Evolutionary conservation across 2,329 filamentous ascomycete species (phyloP), one percentile per base, ranked within the genome.

Genomic region (Zalaria sp.): DNA sequence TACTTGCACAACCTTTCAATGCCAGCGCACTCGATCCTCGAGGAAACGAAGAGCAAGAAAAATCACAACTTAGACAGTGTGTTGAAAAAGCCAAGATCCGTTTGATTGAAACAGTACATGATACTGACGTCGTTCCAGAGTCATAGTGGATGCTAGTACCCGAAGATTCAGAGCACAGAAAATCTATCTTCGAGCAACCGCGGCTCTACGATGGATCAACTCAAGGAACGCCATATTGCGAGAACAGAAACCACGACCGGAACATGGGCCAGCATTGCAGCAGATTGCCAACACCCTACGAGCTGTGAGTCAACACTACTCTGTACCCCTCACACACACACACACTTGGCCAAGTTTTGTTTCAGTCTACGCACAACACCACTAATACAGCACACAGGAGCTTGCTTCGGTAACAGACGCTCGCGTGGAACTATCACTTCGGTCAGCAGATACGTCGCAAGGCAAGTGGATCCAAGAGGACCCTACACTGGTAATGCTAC

Each of bases 391-490:
- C 18, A 18, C 18, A 18, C 18, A 79, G 71, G 76, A 79, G 54
- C 60, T 79, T 36, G 61, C 64, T 9, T 63, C 65, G 26, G 66
- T 79, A 46, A 77, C 74, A 9, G 73, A 79, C 48, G 62, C 67
- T 37, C 62, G 72, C 47, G 70, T 79, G 38, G 64, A 74, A 40
- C 63, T 67, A 43, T 70, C 72, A 27, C 65, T 79, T 11, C 68
- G 70, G 46, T 60, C 65, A 26, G 67, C 71, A 34, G 76, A 79
- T 51, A 51, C 62, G 35, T 60, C 68, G 35, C 71, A 73, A 47
- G 71, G 72, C 34, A 75, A 77, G 59, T 80, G 75, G 75, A 61
- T 78, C 36, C 59, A 61, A 32, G 76, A 80, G 46, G 76, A 79
- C 51, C 76, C 76, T 3, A 63, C 69, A 5, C 58, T 79, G 43